A percentile compares a stretch with the other conserved stretches of the same genome.
phyloP scores from a whole-genome alignment of 768 basidiomycete species.

The Cystobasidium tubakii region DNA sequence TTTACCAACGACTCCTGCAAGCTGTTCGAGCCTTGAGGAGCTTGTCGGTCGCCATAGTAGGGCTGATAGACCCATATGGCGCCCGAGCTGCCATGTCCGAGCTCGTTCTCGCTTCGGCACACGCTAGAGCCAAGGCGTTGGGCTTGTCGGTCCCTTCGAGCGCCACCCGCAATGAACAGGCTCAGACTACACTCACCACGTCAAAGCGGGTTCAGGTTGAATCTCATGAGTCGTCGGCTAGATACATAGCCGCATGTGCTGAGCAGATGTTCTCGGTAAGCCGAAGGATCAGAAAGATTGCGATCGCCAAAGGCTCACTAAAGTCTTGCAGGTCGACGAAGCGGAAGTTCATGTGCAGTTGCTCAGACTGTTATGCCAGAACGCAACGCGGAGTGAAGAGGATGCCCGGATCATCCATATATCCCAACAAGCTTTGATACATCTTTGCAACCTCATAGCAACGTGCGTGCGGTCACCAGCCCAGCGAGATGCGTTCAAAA shows the following conservation, averaged over 20 bases:
- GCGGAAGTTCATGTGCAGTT: neutral
- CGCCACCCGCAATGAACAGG: neutral
- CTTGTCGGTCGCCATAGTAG: slow-evolving; percentile 2
- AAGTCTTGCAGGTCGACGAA: neutral
- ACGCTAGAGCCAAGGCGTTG: neutral
- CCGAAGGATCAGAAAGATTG: neutral
- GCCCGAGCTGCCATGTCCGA: slow-evolving; percentile 7
- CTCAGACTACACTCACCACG: neutral
- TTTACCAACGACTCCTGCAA: neutral
- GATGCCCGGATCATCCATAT: neutral
- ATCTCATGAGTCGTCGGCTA: neutral
- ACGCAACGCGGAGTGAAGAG: neutral
- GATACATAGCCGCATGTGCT: neutral
- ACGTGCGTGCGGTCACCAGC: neutral
- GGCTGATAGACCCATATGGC: neutral
- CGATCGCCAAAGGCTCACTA: neutral
- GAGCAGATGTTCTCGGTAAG: slow-evolving; percentile 23
- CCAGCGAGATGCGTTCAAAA: neutral
- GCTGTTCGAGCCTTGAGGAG: slow-evolving; percentile 8
- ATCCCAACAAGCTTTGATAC: neutral
- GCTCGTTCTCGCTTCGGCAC: slow-evolving; percentile 6
- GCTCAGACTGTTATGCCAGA: neutral
- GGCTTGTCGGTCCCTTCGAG: neutral
- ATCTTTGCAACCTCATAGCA: slow-evolving; percentile 11
- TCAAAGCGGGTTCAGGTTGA: neutral